These are phyloP conservation scores for Lecanicillium sp. DNA, from an alignment of 2,329 filamentous ascomycete genomes.

Conservation along the genomic window DNA sequence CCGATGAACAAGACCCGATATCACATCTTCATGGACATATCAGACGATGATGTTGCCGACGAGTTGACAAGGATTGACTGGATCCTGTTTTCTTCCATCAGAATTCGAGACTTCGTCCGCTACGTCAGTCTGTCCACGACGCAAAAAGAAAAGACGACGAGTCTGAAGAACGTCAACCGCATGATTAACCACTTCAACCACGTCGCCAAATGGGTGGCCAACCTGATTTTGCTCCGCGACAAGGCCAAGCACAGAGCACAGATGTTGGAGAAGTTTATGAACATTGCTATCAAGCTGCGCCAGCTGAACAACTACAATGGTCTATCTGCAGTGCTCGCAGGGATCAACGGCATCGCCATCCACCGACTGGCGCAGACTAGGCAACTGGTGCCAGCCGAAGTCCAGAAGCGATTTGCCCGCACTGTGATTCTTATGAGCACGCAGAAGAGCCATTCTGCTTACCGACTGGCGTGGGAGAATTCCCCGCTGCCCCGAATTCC, in stretches of 20 bases:
- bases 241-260: conserved; percentile 92
- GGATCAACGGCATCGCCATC: conserved; percentile 82
- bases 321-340: conserved; percentile 86
- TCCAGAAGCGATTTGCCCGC: conserved; percentile 79
- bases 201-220: conserved; percentile 73
- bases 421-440: conserved; percentile 89
- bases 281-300: conserved; percentile 75
- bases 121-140: conserved; percentile 73
- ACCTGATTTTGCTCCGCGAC: conserved; percentile 81
- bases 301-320: conserved; percentile 97
- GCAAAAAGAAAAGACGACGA: conserved; percentile 68
- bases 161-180: conserved; percentile 79
- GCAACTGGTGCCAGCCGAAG: conserved; percentile 62
- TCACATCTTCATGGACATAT: conserved; percentile 80
- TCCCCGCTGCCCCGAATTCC: conserved; percentile 85
- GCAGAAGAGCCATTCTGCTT: conserved; percentile 87
- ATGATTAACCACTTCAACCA: conserved; percentile 94
- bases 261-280: conserved; percentile 95
- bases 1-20: conserved; percentile 81
- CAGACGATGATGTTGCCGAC: conserved; percentile 78
- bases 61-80: conserved; percentile 96
- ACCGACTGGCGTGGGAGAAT: conserved; percentile 97
- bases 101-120: conserved; percentile 85
- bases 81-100: conserved; percentile 95
- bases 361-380: conserved; percentile 77